Percentiles rank a stretch among this genome's conserved stretches.
Conservation (phyloP, 1,284 basidiomycete genomes). For the Quambalaria eucalypti region DNA sequence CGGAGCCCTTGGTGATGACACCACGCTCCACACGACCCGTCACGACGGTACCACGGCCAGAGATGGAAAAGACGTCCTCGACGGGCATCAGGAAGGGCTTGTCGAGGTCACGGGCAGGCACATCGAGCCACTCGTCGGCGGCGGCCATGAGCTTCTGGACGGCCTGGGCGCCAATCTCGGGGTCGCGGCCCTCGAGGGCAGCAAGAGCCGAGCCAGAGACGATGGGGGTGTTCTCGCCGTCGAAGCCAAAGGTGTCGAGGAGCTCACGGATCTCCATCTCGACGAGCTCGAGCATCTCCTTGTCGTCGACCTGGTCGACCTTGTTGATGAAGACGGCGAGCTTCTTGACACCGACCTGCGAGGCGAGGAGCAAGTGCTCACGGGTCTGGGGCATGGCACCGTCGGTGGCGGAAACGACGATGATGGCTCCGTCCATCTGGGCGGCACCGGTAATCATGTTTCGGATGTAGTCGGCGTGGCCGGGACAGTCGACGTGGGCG, state of each 20-base stretch:
- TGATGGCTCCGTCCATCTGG: slow-evolving; percentile 72
- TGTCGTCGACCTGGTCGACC: slow-evolving; percentile 90
- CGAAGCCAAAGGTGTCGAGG: slow-evolving; percentile 74
- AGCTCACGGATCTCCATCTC: slow-evolving; percentile 99
- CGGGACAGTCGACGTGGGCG: slow-evolving; percentile 97
- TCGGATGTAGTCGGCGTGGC: slow-evolving; percentile 51
- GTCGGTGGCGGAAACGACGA: slow-evolving; percentile 90
- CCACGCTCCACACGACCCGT: slow-evolving; percentile 97
- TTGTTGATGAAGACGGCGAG: slow-evolving; percentile 99
- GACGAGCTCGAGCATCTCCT: slow-evolving; percentile 97
- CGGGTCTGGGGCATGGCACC: slow-evolving; percentile 99
- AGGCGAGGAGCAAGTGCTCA: slow-evolving; percentile 92
- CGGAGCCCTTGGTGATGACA: slow-evolving; percentile 79
- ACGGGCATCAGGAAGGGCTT: slow-evolving; percentile 95
- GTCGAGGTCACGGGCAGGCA: slow-evolving; percentile 90
- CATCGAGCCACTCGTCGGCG: slow-evolving; percentile 90
- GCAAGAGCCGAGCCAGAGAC: slow-evolving; percentile 93
- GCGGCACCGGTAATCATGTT: slow-evolving; percentile 99
- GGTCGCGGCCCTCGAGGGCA: slow-evolving; percentile 76
- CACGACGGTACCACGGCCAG: slow-evolving; percentile 94
- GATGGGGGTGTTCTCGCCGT: slow-evolving; percentile 94
- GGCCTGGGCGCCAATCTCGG: slow-evolving; percentile 70
- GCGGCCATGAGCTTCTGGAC: slow-evolving; percentile 75
- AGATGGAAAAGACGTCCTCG: slow-evolving; percentile 96
- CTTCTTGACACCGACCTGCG: slow-evolving; percentile 96